Evolutionary conservation across 140 eudicot genomes (phyloP).

Genomic region (Ambrosia hybrid): DNA sequence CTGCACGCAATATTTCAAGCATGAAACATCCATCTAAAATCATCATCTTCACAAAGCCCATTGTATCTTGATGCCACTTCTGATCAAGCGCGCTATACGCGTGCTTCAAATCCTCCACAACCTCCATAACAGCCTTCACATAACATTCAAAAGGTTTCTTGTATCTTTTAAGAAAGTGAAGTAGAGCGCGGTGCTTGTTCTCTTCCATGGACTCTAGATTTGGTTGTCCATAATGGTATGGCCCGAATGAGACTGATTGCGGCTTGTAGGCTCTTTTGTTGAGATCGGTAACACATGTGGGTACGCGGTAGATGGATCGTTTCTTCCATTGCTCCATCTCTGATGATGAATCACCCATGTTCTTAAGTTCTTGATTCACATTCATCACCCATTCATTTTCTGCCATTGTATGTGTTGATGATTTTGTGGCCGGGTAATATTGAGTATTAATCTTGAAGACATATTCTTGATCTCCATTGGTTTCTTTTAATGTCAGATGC

Average conservation of each 20-base stretch:
- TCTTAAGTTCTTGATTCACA: constrained; percentile 34
- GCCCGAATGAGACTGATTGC: constrained; percentile 53
- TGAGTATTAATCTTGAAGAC: constrained; percentile 1
- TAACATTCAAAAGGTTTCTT: constrained; percentile 37
- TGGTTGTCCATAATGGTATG: constrained; percentile 47
- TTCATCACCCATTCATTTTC: constrained; percentile 44
- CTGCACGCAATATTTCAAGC: constrained; percentile 43
- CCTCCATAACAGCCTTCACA: constrained; percentile 26
- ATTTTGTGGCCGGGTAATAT: background rate
- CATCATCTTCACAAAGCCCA: constrained; percentile 43
- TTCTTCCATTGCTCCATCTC: constrained; percentile 45
- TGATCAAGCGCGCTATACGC: constrained; percentile 37
- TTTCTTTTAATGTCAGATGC: constrained; percentile 12
- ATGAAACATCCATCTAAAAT: constrained; percentile 56
- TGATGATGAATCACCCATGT: constrained; percentile 35
- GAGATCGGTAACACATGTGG: constrained; percentile 36
- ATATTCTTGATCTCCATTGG: constrained; percentile 17
- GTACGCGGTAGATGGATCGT: constrained; percentile 44
- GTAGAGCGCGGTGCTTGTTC: constrained; percentile 51
- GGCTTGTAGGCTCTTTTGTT: constrained; percentile 51
- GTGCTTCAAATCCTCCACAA: constrained; percentile 38
- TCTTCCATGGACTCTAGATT: constrained; percentile 46
- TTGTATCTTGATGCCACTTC: constrained; percentile 31
- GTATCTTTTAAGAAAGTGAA: constrained; percentile 42
- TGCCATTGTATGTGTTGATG: constrained; percentile 13